Evolutionary conservation across 192 early-diverging fungal species (phyloP), one percentile per base, ranked within the genome.

Genomic region (Jimgerdemannia lactiflua): DNA sequence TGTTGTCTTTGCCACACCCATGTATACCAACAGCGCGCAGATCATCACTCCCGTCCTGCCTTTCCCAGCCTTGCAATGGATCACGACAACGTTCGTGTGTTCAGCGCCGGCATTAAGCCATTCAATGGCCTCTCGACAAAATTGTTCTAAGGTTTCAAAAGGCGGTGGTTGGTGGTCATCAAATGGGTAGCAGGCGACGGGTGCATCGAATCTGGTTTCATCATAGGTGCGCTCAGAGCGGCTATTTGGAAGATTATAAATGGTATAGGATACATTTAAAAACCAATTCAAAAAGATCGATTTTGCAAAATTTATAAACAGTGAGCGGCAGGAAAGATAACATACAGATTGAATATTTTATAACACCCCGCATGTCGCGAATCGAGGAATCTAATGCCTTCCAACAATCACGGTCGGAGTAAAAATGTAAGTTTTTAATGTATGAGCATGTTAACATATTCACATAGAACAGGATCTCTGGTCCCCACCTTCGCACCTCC

Each of bases 31-130:
- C 19, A 85, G 79, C 3, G 86, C 64, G 54, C 85, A 79, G 17
- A 89, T 78, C 83, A 91, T 87, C 11, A 84, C 78, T 8, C 90
- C 90, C 14, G 90, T 91, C 4, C 90, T 78, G 4, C 90, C 90
- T 54, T 91, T 91, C 18, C 90, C 90, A n/a, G 90, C 90, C 68
- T 90, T 89, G 72, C 90, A 91, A 70, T 91, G 90, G 6, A 91
- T 77, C 4, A 85, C 88, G 0, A 87, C 86, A 11, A 86, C 83
- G 69, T 91, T 85, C 14, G 6, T 59, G 14, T 59, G 14, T 3
- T 72, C 67, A 6, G 75, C 7, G 6, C 78, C 77, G 14, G 65
- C 70, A 4, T 79, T 69, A 4, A 90, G 43, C 86, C 87, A 91
- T 8, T 73, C 74, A 0, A 80, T 74, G 1, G 85, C 88, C 69